Base-by-base conservation (phyloP, 306 rosid genomes). In the Vicia villosa region DNA sequence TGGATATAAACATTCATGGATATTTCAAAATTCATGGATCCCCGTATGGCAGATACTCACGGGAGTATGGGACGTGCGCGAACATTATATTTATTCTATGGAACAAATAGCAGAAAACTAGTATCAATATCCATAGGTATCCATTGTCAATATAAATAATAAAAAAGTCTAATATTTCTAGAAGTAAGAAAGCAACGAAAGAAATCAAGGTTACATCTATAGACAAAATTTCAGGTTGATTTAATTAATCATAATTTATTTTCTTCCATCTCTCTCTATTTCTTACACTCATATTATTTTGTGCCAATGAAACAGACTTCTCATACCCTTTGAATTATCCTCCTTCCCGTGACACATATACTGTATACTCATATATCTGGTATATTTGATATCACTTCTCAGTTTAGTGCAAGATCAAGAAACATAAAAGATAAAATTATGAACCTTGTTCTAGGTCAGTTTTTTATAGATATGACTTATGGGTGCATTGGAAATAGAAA, bases 401-500 rank as follows among this genome's bases (percentile, higher is more conserved):
- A 50, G 15, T 77, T 69, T 9, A 86, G 83, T 55, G 83, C 87
- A 16, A 66, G 72, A 16, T 83, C 95, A 15, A 87, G 83, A 41
- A 90, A 79, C 65, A 68, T 60, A 28, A 54, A 58, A 10, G 21
- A 72, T 1, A 78, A 72, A 54, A 7, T 46, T 12, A 51, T 22
- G 1, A 14, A 38, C 26, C 76, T 88, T 32, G 32, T 73, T 50
- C 64, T 81, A 1, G 79, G 80, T 62, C 86, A 84, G 21, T 87
- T 75, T 90, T 77, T 88, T 1, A 51, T 90, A 63, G 87, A 95
- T 11, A 22, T 90, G 66, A 71, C 49, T 43, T 88, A 88, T 47
- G 57, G 74, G 38, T 87, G 96, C 83, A 81, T 59, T 55, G 75
- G 78, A 42, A 37, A 58, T 58, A 21, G 6, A 46, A 78, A 50